phyloP scores from a whole-genome alignment of 345 rosid genomes.

The Syzygium aromaticum region DNA sequence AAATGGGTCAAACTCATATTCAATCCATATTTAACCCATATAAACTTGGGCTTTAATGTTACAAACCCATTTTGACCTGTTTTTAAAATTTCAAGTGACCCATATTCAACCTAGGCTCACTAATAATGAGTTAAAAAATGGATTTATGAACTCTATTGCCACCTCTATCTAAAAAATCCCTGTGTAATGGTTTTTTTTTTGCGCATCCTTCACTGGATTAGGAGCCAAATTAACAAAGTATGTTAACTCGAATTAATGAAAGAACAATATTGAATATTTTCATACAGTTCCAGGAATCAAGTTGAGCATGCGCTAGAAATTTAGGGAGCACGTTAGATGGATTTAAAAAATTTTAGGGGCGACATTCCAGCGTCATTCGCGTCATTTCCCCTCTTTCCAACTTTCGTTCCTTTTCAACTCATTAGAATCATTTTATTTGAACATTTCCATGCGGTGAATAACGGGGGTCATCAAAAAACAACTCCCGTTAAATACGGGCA shows the following conservation, averaged over 20 bases:
- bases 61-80: no score
- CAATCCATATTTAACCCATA: no score
- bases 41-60: no score
- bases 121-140: no score
- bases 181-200: no score
- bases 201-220: background rate
- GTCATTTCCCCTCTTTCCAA: background rate
- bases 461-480: background rate
- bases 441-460: background rate
- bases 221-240: background rate
- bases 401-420: background rate
- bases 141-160: no score
- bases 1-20: no score
- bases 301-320: background rate
- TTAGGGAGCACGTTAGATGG: accelerated
- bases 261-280: accelerated
- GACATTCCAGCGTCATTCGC: accelerated
- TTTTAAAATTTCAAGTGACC: no score
- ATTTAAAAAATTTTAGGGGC: background rate
- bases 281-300: accelerated
- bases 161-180: no score
- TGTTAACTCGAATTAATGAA: accelerated
- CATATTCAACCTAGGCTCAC: no score
- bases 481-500: background rate
- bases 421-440: no score